Evolutionary conservation across 108 stramenopile species (phyloP).

Genomic region (Cylindrotheca fusiformis): DNA sequence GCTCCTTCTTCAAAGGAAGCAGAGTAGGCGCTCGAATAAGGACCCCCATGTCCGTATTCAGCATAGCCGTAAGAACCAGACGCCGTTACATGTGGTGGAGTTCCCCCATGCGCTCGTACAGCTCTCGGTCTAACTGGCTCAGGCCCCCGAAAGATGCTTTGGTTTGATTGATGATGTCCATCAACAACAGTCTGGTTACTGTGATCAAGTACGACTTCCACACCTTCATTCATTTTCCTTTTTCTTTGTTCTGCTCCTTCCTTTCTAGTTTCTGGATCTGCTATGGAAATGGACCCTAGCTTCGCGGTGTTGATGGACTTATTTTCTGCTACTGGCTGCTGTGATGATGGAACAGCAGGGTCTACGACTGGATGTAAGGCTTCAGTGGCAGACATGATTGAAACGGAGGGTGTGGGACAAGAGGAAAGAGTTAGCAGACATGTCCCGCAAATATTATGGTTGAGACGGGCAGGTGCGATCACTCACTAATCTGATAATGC

Average conservation of each 20-base stretch:
- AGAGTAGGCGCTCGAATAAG: constrained; percentile 40
- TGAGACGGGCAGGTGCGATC: constrained; percentile 2
- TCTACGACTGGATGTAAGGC: too few species aligned
- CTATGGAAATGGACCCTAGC: too few species aligned
- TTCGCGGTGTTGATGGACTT: too few species aligned
- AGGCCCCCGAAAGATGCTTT: constrained; percentile 44
- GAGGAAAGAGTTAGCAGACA: too few species aligned
- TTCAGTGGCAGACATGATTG: too few species aligned
- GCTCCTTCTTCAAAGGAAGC: constrained; percentile 46
- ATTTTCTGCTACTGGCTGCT: too few species aligned
- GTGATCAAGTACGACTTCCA: constrained; percentile 47
- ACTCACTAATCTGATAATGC: background rate
- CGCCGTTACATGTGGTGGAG: constrained; percentile 18
- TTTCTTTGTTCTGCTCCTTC: background rate
- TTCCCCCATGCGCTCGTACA: constrained; percentile 25
- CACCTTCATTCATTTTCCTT: constrained; percentile 28
- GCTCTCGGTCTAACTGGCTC: constrained; percentile 43
- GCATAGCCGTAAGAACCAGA: constrained; percentile 49
- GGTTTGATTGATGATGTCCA: constrained; percentile 17
- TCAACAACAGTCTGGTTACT: constrained; percentile 27
- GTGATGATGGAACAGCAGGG: too few species aligned
- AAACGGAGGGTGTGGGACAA: too few species aligned
- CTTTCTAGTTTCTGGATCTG: background rate
- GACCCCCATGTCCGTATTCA: constrained; percentile 14
- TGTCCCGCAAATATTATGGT: background rate